phyloP scores from a whole-genome alignment of 768 basidiomycete species.

The Hemileccinum impolitum region DNA sequence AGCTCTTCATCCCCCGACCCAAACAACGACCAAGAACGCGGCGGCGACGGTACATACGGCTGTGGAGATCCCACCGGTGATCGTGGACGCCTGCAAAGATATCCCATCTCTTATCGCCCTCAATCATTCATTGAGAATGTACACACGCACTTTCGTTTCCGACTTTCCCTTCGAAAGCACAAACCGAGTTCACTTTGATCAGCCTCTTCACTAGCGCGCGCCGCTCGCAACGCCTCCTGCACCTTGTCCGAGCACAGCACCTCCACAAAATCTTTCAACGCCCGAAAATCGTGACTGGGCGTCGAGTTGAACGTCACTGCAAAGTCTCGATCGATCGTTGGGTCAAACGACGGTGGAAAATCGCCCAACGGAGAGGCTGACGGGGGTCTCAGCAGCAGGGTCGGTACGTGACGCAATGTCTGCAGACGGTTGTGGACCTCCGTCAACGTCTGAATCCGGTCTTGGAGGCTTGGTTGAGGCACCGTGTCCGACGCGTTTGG shows the following conservation, averaged over 20 bases:
- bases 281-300: slow-evolving; percentile 41
- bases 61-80: slow-evolving; percentile 59
- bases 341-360: slow-evolving; percentile 28
- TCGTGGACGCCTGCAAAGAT: slow-evolving; percentile 40
- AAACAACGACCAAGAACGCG: slow-evolving; percentile 38
- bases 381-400: slow-evolving; percentile 41
- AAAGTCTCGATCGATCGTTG: slow-evolving; percentile 27
- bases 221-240: slow-evolving; percentile 56
- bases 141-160: slow-evolving; percentile 54
- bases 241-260: slow-evolving; percentile 46
- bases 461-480: slow-evolving; percentile 31
- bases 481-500: not conserved
- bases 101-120: not conserved
- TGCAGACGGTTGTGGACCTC: slow-evolving; percentile 46
- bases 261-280: slow-evolving; percentile 47
- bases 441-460: slow-evolving; percentile 45
- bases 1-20: slow-evolving; percentile 37
- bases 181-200: slow-evolving; percentile 50
- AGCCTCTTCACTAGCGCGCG: slow-evolving; percentile 49
- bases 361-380: slow-evolving; percentile 19
- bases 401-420: slow-evolving; percentile 44
- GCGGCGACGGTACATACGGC: slow-evolving; percentile 47
- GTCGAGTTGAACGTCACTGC: slow-evolving; percentile 26
- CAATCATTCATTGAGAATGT: not conserved
- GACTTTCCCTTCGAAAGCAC: slow-evolving; percentile 44